phyloP scores from a whole-genome alignment of 345 rosid genomes.

The Brassica nigra region DNA sequence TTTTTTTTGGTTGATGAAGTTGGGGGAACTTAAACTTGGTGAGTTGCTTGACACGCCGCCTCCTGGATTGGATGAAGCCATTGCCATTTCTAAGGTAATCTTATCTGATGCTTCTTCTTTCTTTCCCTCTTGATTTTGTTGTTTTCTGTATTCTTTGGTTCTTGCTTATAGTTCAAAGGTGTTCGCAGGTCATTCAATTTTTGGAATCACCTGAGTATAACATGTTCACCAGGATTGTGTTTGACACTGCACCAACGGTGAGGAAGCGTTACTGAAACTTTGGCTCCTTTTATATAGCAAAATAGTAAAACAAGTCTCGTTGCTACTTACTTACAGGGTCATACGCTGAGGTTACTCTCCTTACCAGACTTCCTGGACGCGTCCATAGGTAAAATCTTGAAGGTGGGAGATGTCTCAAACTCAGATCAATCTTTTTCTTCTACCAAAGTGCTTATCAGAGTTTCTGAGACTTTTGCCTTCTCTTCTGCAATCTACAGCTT shows the following conservation, averaged over 20 bases:
- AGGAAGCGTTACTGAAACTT: slow-evolving; percentile 36
- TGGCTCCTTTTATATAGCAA: background rate
- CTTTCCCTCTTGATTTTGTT: background rate
- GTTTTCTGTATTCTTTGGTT: background rate
- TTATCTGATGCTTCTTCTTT: background rate
- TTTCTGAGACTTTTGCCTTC: slow-evolving; percentile 16
- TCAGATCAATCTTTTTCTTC: background rate
- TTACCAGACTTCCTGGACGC: slow-evolving; percentile 96
- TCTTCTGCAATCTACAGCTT: slow-evolving; percentile 58
- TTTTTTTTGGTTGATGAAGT: slow-evolving; percentile 44
- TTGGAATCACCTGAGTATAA: slow-evolving; percentile 86
- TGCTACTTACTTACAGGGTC: slow-evolving; percentile 64
- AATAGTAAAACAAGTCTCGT: background rate
- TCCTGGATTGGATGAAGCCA: slow-evolving; percentile 98
- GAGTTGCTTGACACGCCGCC: slow-evolving; percentile 97
- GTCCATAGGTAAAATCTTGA: slow-evolving; percentile 94
- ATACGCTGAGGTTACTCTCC: slow-evolving; percentile 84
- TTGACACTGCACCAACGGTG: slow-evolving; percentile 98
- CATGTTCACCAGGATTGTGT: slow-evolving; percentile 91
- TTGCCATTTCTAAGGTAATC: slow-evolving; percentile 89
- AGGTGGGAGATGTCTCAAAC: slow-evolving; percentile 48
- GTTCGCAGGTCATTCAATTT: slow-evolving; percentile 86
- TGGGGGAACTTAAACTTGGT: slow-evolving; percentile 92
- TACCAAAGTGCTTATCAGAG: background rate
- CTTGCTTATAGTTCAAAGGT: slow-evolving; percentile 34